phyloP scores from a whole-genome alignment of 2,329 filamentous ascomycete genomes.

The Aspergillus sp. region DNA sequence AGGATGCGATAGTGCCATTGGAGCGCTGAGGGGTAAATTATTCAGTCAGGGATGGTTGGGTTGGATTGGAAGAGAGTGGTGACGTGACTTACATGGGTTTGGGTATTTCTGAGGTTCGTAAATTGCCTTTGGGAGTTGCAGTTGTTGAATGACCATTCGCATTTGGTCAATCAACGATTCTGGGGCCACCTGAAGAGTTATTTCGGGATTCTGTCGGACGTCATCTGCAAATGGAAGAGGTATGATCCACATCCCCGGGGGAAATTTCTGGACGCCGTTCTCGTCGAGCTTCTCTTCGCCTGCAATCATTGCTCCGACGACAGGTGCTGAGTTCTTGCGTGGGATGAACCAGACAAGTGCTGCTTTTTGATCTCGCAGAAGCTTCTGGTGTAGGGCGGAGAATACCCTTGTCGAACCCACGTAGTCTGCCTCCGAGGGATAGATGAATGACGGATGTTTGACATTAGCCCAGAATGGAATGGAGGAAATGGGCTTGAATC shows the following conservation, averaged over 20 bases:
- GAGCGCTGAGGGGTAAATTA: conserved; percentile 45
- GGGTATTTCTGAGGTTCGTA: conserved; percentile 87
- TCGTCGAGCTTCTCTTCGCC: conserved; percentile 64
- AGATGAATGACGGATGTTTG: conserved; percentile 86
- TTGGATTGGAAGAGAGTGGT: too few species aligned
- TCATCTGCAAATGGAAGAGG: conserved; percentile 89
- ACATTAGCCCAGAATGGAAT: conserved; percentile 80
- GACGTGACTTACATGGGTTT: conserved; percentile 57
- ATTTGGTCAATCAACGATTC: conserved; percentile 74
- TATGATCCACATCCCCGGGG: conserved; percentile 82
- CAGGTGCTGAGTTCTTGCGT: conserved; percentile 72
- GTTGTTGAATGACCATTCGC: conserved; percentile 74
- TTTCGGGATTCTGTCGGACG: conserved; percentile 67
- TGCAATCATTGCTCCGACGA: conserved; percentile 76
- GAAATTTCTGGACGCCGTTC: conserved; percentile 64
- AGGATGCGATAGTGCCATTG: conserved; percentile 98
- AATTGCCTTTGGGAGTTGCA: conserved; percentile 78
- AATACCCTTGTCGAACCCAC: conserved; percentile 92
- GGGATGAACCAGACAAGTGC: conserved; percentile 87
- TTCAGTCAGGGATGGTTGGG: too few species aligned
- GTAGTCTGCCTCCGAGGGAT: conserved; percentile 84
- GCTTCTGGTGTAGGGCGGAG: conserved; percentile 81
- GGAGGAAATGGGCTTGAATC: conserved; percentile 77
- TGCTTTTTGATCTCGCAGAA: conserved; percentile 73
- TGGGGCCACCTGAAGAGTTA: conserved; percentile 54